Percentiles rank a stretch among this genome's conserved stretches.
phyloP scores from a whole-genome alignment of 352 stramenopile genomes.

The Phytophthora pini region DNA sequence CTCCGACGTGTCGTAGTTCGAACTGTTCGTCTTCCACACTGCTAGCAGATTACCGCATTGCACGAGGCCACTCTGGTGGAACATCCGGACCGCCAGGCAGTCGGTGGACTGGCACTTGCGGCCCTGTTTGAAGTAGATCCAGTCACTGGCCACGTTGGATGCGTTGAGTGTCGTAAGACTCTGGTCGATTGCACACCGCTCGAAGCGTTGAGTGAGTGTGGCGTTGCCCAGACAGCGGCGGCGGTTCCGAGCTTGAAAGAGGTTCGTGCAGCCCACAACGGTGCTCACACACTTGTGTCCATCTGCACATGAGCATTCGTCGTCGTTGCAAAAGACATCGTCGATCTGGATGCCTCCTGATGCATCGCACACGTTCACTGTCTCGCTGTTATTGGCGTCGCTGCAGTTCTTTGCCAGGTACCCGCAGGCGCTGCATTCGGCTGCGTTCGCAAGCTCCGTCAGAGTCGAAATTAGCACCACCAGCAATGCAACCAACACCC shows the following conservation, averaged over 20 bases:
- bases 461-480: conserved; percentile 30
- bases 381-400: conserved; percentile 5
- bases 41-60: conserved; percentile 73
- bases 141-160: conserved; percentile 67
- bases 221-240: conserved; percentile 69
- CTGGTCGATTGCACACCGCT: conserved; percentile 57
- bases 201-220: conserved; percentile 54
- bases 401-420: conserved; percentile 79
- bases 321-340: conserved; percentile 80
- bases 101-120: conserved; percentile 61
- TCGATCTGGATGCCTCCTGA: conserved; percentile 73
- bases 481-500: conserved; percentile 15
- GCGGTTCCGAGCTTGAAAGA: conserved; percentile 73
- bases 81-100: conserved; percentile 62
- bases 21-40: conserved; percentile 67
- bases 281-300: conserved; percentile 68
- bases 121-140: conserved; percentile 74
- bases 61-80: conserved; percentile 69
- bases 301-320: conserved; percentile 60
- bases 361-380: conserved; percentile 60
- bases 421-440: conserved; percentile 61
- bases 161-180: conserved; percentile 51
- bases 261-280: conserved; percentile 68
- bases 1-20: conserved; percentile 17
- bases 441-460: conserved; percentile 20